phyloP scores from a whole-genome alignment of 2,329 filamentous ascomycete genomes.

The Fusarium sp. region DNA sequence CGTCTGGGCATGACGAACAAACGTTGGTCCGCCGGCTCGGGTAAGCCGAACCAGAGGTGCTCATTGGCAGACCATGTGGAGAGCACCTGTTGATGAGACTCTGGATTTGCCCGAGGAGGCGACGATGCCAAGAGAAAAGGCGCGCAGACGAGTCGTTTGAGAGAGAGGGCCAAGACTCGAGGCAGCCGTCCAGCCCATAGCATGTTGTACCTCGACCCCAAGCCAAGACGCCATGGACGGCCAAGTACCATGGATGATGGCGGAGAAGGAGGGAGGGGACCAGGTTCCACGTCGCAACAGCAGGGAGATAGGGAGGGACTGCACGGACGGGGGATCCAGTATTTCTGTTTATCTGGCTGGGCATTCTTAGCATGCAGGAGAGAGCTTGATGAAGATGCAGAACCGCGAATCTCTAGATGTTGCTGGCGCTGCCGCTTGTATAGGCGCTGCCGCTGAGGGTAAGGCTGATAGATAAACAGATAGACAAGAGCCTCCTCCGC shows the following conservation, averaged over 20 bases:
- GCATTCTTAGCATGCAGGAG: slow-evolving; percentile 6
- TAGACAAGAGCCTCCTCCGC: neutral
- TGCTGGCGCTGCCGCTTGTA: neutral
- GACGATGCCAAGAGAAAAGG: slow-evolving; percentile 35
- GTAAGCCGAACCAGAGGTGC: slow-evolving; percentile 21
- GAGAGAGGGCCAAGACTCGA: slow-evolving; percentile 31
- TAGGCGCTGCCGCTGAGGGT: neutral
- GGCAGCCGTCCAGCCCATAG: slow-evolving; percentile 31
- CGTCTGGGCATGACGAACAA: slow-evolving; percentile 20
- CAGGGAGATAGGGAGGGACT: slow-evolving; percentile 16
- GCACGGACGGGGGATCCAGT: slow-evolving; percentile 21
- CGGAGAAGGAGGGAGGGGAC: neutral
- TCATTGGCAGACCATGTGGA: slow-evolving; percentile 31
- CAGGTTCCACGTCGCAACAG: slow-evolving; percentile 1
- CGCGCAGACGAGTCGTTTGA: slow-evolving; percentile 26
- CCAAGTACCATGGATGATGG: slow-evolving; percentile 29
- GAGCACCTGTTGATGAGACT: slow-evolving; percentile 20
- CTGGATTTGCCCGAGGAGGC: slow-evolving; percentile 38
- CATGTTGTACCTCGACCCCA: slow-evolving; percentile 35
- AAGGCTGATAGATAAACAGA: neutral
- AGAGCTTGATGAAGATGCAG: slow-evolving; percentile 19
- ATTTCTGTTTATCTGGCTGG: slow-evolving; percentile 35
- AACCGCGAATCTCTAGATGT: slow-evolving; percentile 20
- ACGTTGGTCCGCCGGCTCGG: slow-evolving; percentile 24
- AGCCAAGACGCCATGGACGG: slow-evolving; percentile 34